These are phyloP conservation scores for Suhomyces prunicola DNA, from an alignment of 805 yeast species.

Conservation along the genomic window DNA sequence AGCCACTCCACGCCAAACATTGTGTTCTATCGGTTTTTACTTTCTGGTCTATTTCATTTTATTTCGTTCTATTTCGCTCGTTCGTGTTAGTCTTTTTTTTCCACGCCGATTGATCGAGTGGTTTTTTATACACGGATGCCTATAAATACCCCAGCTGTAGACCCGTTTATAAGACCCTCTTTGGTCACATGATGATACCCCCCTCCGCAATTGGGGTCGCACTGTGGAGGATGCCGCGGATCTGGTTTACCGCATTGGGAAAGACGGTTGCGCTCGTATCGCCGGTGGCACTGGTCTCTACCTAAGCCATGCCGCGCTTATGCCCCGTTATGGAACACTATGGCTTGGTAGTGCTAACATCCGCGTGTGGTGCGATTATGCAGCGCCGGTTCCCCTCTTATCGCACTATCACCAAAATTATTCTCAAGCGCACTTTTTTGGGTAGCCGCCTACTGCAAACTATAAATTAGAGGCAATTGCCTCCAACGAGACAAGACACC, in stretches of 20 bases:
- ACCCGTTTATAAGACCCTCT: neutral
- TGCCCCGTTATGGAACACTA: neutral
- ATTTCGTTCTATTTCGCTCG: neutral
- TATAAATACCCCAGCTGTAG: neutral
- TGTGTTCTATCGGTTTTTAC: neutral
- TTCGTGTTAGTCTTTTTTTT: neutral
- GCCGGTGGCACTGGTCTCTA: neutral
- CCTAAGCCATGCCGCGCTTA: neutral
- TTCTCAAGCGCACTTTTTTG: neutral
- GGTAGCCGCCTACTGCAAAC: neutral
- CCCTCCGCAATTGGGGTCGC: neutral
- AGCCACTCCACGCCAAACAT: neutral
- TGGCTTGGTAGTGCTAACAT: neutral
- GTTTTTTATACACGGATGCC: neutral
- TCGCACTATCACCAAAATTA: neutral
- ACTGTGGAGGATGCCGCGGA: neutral
- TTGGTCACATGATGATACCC: neutral
- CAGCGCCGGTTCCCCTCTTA: neutral
- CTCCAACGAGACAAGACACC: neutral
- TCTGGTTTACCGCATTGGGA: neutral
- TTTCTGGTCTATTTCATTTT: neutral
- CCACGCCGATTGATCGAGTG: neutral
- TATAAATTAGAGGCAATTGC: neutral
- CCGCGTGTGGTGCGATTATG: neutral
- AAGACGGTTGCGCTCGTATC: neutral